phyloP scores from a whole-genome alignment of 2,329 filamentous ascomycete genomes.

The Plectosphaerella sp. region DNA sequence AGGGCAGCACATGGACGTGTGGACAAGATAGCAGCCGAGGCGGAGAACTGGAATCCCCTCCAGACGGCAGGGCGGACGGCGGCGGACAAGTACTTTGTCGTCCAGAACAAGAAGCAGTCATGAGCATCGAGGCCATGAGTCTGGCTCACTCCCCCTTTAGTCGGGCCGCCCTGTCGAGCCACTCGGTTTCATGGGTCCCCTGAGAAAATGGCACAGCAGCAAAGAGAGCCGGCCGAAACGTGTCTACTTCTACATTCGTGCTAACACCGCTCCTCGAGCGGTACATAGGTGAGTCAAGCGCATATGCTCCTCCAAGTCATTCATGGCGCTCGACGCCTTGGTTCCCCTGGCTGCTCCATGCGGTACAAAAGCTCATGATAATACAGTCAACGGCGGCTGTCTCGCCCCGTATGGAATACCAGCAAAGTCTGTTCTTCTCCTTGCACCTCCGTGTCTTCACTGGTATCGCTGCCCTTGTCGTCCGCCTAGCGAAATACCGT shows the following conservation, averaged over 20 bases:
- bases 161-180: too few species aligned
- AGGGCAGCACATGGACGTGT: neutral
- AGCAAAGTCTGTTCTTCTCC: neutral
- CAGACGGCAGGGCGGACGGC: constrained; percentile 56
- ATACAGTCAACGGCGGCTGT: neutral
- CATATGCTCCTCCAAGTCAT: too few species aligned
- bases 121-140: too few species aligned
- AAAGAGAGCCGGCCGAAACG: neutral
- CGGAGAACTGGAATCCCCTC: constrained; percentile 68
- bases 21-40: constrained; percentile 32
- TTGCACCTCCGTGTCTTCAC: neutral
- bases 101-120: constrained; percentile 50
- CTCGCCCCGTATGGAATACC: neutral
- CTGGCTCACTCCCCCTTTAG: too few species aligned
- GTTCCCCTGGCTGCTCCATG: neutral
- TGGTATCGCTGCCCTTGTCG: neutral
- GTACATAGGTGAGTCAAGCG: too few species aligned
- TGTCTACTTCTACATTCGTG: neutral
- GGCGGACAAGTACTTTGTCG: constrained; percentile 71
- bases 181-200: too few species aligned
- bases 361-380: neutral
- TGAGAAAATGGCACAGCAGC: too few species aligned
- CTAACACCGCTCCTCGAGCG: constrained; percentile 1
- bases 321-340: neutral
- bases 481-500: neutral